Evolutionary conservation across 768 basidiomycete species (phyloP), one percentile per base, ranked within the genome.

Genomic region (Strobilomyces dryophilus): DNA sequence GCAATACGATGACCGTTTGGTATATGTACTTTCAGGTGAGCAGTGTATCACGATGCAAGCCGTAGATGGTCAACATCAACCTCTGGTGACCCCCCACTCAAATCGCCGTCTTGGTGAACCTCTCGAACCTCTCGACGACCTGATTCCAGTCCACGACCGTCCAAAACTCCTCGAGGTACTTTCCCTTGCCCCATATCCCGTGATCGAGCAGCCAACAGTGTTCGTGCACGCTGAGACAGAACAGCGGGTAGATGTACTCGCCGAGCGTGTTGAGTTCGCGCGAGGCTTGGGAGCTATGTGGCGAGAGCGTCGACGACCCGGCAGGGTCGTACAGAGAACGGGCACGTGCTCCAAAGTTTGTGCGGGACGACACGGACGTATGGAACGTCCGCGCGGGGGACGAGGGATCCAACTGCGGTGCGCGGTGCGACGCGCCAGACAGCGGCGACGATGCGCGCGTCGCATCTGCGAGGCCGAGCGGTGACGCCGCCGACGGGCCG

Each of bases 131-230:
- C 12, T 59, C 45, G 47, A 63, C 64, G 55, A 88, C 81, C 63
- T 79, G 81, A 36, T 70, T 61, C 92, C 92, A 95, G 66, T 95
- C 77, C 49, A 95, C 69, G 20, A 86, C 87, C 10, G 74, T 76
- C 91, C 92, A 95, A 71, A 94, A 92, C 64, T 84, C 79, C 61
- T 77, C 81, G 65, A 95, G 65, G 78, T 92, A 95, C 60, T 79
- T 79, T 66, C 95, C 91, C 71, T 91, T 89, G 24, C 93, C 92
- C 89, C 90, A 93, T 5, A 95, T 80, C 5, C 92, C 92, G 58
- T 87, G 92, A 36, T 88, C 89, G 20, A 87, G 85, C 63, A 95
- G 76, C 90, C 92, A 95, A 26, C 87, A 85, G 59, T 92, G 92
- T 68, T 93, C 91, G 60, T 92, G 81, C 5, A 90, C 80, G 40